Percentiles rank a stretch among this genome's conserved stretches.
phyloP scores from a whole-genome alignment of 345 rosid species.

The Brassica incana region DNA sequence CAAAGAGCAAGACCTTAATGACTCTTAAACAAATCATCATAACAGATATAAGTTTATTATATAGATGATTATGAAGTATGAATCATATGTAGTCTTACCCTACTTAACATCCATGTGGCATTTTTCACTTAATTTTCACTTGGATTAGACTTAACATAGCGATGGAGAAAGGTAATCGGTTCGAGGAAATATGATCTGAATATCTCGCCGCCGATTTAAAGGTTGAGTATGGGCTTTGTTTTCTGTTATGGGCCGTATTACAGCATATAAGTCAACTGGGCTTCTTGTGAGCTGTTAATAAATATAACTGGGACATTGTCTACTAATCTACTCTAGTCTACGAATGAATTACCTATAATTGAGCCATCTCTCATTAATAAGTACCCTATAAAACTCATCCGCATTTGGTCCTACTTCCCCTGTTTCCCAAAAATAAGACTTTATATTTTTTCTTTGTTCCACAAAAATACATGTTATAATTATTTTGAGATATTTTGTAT shows the following conservation, averaged over 20 bases:
- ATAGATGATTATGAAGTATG: no score
- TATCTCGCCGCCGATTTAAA: constrained; percentile 28
- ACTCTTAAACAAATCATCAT: no score
- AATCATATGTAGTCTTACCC: no score
- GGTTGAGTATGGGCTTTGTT: constrained; percentile 7
- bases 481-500: no score
- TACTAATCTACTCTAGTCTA: constrained; percentile 30
- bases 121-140: no score
- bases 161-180: constrained; percentile 32
- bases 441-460: no score
- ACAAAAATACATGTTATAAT: no score
- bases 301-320: background rate
- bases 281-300: background rate
- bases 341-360: background rate
- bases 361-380: constrained; percentile 4
- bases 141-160: background rate
- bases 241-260: background rate
- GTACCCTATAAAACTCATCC: constrained; percentile 3
- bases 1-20: no score
- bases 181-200: constrained; percentile 29
- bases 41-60: no score
- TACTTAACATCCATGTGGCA: no score
- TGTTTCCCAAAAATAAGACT: no score
- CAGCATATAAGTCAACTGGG: background rate
- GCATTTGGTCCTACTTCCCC: background rate